Conservation (phyloP, 2,329 filamentous ascomycete species). For the Neopestalotiopsis sp. region DNA sequence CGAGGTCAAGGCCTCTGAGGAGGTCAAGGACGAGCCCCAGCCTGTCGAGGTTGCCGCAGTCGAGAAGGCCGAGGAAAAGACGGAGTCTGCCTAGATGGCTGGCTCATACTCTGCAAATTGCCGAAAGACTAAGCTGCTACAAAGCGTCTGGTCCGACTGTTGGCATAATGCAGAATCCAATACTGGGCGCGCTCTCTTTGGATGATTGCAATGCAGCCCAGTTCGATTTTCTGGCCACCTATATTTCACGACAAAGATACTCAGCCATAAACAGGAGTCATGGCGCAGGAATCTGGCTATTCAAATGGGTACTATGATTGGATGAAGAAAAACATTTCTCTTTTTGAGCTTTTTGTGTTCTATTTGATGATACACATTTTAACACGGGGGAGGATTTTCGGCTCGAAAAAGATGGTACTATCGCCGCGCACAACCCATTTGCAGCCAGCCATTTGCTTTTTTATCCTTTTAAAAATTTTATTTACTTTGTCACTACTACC, state of each 20-base stretch:
- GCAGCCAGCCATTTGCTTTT: neutral
- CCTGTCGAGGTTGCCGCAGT: neutral
- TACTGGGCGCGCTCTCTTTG: too few relatives aligned
- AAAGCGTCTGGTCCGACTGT: too few relatives aligned
- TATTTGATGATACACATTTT: conserved; percentile 1
- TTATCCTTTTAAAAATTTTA: neutral
- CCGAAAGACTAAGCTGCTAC: too few relatives aligned
- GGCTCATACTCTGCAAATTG: too few relatives aligned
- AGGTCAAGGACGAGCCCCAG: neutral
- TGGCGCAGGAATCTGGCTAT: conserved; percentile 3
- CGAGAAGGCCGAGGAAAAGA: neutral
- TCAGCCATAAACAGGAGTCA: neutral
- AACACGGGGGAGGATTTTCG: neutral
- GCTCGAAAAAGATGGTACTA: neutral
- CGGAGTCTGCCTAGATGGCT: neutral
- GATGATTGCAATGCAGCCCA: too few relatives aligned
- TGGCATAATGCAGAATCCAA: too few relatives aligned
- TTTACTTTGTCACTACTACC: neutral
- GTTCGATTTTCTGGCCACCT: neutral
- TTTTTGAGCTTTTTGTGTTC: neutral
- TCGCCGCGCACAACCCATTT: neutral
- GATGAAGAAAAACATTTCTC: neutral
- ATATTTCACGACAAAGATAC: neutral
- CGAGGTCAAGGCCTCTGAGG: neutral
- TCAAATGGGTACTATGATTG: conserved; percentile 5